These are phyloP conservation scores for Cucumis variabilis DNA, from an alignment of 331 rosid genomes.

Conservation along the genomic window DNA sequence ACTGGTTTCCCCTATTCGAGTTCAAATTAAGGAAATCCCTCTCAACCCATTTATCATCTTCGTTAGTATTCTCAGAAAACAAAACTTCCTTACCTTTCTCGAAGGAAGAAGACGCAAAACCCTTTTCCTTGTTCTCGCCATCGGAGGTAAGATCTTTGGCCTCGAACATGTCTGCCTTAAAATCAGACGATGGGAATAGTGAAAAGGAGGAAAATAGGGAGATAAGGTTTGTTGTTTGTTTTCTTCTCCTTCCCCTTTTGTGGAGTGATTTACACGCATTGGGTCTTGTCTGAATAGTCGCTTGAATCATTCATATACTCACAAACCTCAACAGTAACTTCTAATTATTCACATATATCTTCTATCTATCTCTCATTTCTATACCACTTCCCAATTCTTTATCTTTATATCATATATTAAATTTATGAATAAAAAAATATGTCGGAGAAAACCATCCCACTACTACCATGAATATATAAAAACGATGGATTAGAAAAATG, in stretches of 20 bases:
- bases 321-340: slow-evolving; percentile 20
- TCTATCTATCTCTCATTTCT: background rate
- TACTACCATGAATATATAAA: too few relatives aligned
- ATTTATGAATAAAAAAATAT: too few relatives aligned
- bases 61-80: slow-evolving; percentile 56
- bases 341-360: background rate
- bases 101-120: slow-evolving; percentile 53
- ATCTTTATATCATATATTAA: background rate
- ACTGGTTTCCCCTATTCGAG: slow-evolving; percentile 61
- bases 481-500: too few relatives aligned
- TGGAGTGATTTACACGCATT: background rate
- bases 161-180: slow-evolving; percentile 64
- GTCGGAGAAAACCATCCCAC: too few relatives aligned
- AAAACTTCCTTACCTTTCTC: slow-evolving; percentile 60
- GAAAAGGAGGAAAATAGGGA: background rate
- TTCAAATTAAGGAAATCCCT: slow-evolving; percentile 87
- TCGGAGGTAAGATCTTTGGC: slow-evolving; percentile 64
- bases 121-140: slow-evolving; percentile 74
- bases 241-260: background rate
- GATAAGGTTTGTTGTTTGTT: background rate
- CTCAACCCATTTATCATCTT: slow-evolving; percentile 83
- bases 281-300: too few relatives aligned
- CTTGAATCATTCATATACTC: slow-evolving; percentile 11
- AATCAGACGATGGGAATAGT: background rate
- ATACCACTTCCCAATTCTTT: background rate